Base-by-base conservation (phyloP, 306 rosid genomes). In the Dalbergia oliveri region DNA sequence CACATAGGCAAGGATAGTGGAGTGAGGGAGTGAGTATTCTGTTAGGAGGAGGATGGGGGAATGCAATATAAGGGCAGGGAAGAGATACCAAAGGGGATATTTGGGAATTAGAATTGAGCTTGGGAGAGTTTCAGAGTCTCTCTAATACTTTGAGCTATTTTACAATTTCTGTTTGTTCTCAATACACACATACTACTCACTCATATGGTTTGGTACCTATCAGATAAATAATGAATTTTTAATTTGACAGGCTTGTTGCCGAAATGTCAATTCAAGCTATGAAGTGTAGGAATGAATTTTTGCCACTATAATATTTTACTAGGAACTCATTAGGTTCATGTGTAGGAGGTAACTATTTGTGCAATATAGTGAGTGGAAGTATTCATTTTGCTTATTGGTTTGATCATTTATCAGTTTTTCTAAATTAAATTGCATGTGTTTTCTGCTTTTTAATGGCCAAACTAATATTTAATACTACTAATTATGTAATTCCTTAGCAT, bases 391-490 rank as follows among this genome's bases (percentile, higher is more conserved):
- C 68, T 64, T 41, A 64, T 39, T 31, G 65, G 66, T 64, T 47
- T 12, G 4, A 65, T 50, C 60, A 23, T 13, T 39, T 11, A 49
- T 59, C 13, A 73, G 44, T 66, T 78, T 47, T 73, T 65, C 50
- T 35, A 58, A 37, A 50, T 43, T 67, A 18, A 49, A 66, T 26
- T 81, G 51, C 31, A 43, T 54, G 63, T 63, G 14, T 45, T 19
- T 66, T 64, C 75, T n/a, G 56, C 47, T 60, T 41, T 56, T 80
- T 77, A 31, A 60, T 85, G 85, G 44, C 53, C 68, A 61, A 61
- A 16, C 6, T 58, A 34, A 66, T 74, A 56, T 64, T 63, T 44
- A 64, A 34, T 39, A 26, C 21, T 59, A 63, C 13, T 45, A 14
- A 19, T 66, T 31, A 16, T 50, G 50, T 37, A 10, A 12, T 47